These are phyloP conservation scores for Vanrija pseudolonga DNA, from an alignment of 1,284 basidiomycete genomes.

Conservation along the genomic window DNA sequence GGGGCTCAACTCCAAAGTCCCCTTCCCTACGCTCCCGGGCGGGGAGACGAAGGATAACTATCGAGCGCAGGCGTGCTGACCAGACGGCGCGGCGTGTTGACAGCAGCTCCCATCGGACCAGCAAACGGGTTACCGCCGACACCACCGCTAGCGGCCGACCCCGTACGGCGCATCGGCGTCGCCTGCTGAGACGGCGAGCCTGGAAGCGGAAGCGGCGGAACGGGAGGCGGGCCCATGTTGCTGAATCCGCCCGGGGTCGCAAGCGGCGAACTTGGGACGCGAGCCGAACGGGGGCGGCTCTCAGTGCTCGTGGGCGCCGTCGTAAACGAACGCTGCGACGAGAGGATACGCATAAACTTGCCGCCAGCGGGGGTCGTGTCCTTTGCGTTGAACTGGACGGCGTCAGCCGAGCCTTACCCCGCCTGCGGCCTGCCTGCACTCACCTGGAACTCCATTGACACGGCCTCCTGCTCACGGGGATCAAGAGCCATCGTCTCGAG, in stretches of 20 bases:
- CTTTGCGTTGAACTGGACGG: neutral
- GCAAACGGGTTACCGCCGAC: slow-evolving; percentile 8
- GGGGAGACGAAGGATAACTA: too few species aligned
- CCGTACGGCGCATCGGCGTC: slow-evolving; percentile 5
- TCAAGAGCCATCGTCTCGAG: slow-evolving; percentile 61
- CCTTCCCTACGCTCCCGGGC: too few species aligned
- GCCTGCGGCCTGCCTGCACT: too few species aligned
- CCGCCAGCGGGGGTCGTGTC: neutral
- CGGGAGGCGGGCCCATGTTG: neutral
- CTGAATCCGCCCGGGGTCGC: neutral
- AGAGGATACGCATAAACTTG: slow-evolving; percentile 2
- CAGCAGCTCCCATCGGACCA: slow-evolving; percentile 6
- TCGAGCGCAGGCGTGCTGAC: slow-evolving; percentile 4
- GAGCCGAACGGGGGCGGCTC: neutral
- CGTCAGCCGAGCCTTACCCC: too few species aligned
- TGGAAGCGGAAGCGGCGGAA: neutral
- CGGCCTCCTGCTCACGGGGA: slow-evolving; percentile 62
- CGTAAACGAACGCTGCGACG: too few species aligned
- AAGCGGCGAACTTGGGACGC: slow-evolving; percentile 1
- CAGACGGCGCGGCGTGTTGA: slow-evolving; percentile 4
- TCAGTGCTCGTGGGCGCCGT: neutral
- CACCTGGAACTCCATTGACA: slow-evolving; percentile 86
- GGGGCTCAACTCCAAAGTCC: neutral
- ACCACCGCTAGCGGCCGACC: neutral
- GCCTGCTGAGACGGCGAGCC: neutral